These are phyloP conservation scores for Diaporthe citrichinensis DNA, from an alignment of 2,329 filamentous ascomycete genomes.

Conservation along the genomic window DNA sequence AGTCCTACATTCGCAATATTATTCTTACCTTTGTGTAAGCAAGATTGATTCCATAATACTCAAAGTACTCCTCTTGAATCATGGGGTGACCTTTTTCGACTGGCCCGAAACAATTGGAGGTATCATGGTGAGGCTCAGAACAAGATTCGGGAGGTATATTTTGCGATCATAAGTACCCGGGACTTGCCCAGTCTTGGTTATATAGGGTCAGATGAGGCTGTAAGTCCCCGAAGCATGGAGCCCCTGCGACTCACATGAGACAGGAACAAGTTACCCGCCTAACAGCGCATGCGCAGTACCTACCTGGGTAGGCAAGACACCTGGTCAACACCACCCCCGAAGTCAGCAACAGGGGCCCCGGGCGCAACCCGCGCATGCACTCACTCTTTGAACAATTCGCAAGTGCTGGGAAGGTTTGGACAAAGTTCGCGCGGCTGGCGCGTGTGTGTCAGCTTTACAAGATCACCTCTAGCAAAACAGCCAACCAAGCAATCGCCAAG, in stretches of 20 bases:
- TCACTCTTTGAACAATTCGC: neutral
- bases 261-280: neutral
- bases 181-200: too few relatives aligned
- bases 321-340: neutral
- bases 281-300: neutral
- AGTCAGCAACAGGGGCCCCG: neutral
- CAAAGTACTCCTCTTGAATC: too few relatives aligned
- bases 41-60: too few relatives aligned
- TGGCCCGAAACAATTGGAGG: neutral
- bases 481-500: constrained; percentile 6
- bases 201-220: neutral
- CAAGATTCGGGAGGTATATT: neutral
- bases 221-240: neutral
- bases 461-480: neutral
- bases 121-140: neutral
- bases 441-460: constrained; percentile 10
- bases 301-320: too few relatives aligned
- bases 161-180: neutral
- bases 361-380: neutral
- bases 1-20: neutral
- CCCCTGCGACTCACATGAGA: constrained; percentile 11
- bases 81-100: neutral
- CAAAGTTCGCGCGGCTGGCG: neutral
- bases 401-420: neutral
- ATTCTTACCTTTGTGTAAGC: too few relatives aligned